Percentiles rank a stretch among this genome's conserved stretches.
Evolutionary conservation across 1,284 basidiomycete genomes (phyloP).

Genomic region (Cutaneotrichosporon daszewskae): DNA sequence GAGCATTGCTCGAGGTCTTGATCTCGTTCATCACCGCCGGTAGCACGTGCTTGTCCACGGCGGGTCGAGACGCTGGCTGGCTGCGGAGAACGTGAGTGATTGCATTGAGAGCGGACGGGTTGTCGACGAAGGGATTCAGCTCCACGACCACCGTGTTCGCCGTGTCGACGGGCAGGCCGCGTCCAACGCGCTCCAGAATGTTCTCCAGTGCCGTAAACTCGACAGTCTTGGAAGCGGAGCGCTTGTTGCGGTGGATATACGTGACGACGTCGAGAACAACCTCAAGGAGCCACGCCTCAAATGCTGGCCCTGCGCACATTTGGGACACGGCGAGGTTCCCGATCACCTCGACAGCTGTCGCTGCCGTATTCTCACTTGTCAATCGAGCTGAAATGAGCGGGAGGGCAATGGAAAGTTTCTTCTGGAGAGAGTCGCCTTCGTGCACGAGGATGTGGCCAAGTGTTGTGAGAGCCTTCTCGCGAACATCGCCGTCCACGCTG

Average conservation of each 20-base stretch:
- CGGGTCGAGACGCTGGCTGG: slow-evolving; percentile 63
- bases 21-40: slow-evolving; percentile 64
- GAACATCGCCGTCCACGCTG: slow-evolving; percentile 87
- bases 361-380: slow-evolving; percentile 54
- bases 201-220: slow-evolving; percentile 68
- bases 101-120: slow-evolving; percentile 67
- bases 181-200: slow-evolving; percentile 50
- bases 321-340: slow-evolving; percentile 49
- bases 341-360: slow-evolving; percentile 50
- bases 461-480: slow-evolving; percentile 71
- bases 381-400: slow-evolving; percentile 72
- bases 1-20: slow-evolving; percentile 67
- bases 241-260: slow-evolving; percentile 72
- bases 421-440: slow-evolving; percentile 61
- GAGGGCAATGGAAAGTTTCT: slow-evolving; percentile 44
- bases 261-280: slow-evolving; percentile 71
- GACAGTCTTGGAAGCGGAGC: slow-evolving; percentile 69
- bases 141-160: slow-evolving; percentile 63
- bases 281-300: slow-evolving; percentile 71
- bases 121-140: slow-evolving; percentile 68
- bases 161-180: slow-evolving; percentile 58
- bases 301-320: slow-evolving; percentile 40
- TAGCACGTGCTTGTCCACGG: slow-evolving; percentile 66
- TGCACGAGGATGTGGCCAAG: slow-evolving; percentile 81
- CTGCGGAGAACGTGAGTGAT: slow-evolving; percentile 65